Base-by-base conservation (phyloP, 2,329 filamentous ascomycete species). In the Alternaria metachromatica region DNA sequence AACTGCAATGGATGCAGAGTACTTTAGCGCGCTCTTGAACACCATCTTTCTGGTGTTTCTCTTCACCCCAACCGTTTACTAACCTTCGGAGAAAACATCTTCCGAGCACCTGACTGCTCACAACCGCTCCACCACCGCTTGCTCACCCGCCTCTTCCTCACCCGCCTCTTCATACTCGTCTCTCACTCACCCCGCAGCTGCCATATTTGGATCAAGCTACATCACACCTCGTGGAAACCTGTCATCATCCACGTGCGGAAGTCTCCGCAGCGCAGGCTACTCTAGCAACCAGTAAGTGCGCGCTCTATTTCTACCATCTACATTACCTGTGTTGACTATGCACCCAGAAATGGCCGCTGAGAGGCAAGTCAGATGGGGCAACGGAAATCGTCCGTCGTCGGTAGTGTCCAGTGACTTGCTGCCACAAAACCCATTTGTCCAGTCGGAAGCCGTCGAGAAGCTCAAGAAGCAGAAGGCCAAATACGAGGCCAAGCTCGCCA, bases 251-350 rank as follows among this genome's bases (percentile, higher is more conserved):
- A n/a, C n/a, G n/a, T n/a, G n/a, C n/a, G n/a, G n/a, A n/a, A n/a
- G 1, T 15, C 30, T 37, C 33, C 3, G 13, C 13, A 37, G 3
- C 1, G 0, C 7, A 37, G 33, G 0, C 33, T 2, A n/a, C 13
- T 37, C 4, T 13, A 37, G 15, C 15, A 0, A 1, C 9, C 1
- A 3, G 15, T 37, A 37, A n/a, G 15, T 37, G 15, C 33, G 15
- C 7, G 2, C 4, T 8, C 15, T 37, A 0, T 9, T 0, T 15
- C n/a, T 37, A n/a, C 33, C 4, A 9, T 37, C 15, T 10, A n/a
- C 15, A 37, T 3, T 37, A 8, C 4, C 33, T 15, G n/a, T n/a
- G 4, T 15, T 37, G 33, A 37, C 15, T 37, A 9, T 37, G 7
- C 15, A n/a, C 15, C 4, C 0, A 37, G 33, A n/a, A 2, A n/a